Evolutionary conservation across 176 grass and related monocot genomes (phyloP).

Genomic region (Areca catechu): DNA sequence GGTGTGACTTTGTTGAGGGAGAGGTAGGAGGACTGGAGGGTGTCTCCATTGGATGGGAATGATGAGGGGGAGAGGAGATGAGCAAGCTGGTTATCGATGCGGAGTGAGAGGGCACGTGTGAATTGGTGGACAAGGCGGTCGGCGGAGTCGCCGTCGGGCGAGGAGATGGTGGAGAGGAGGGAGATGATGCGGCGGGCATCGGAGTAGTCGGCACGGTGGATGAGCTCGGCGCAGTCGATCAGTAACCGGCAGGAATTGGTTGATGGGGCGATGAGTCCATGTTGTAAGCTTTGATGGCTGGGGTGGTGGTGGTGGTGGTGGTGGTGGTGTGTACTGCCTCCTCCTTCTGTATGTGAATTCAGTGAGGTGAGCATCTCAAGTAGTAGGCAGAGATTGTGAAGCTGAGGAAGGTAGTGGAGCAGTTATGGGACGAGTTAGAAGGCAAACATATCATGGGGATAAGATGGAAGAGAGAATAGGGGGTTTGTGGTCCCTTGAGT

Average conservation of each 20-base stretch:
- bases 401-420: neutral
- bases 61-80: neutral
- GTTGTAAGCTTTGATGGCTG: neutral
- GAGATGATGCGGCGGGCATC: slow-evolving; percentile 35
- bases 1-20: slow-evolving; percentile 96
- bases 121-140: slow-evolving; percentile 85
- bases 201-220: slow-evolving; percentile 47
- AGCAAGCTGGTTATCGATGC: slow-evolving; percentile 18
- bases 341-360: slow-evolving; percentile 32
- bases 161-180: slow-evolving; percentile 42
- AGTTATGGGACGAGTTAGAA: slow-evolving; percentile 16
- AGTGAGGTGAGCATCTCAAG: slow-evolving; percentile 76
- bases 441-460: slow-evolving; percentile 17
- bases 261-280: slow-evolving; percentile 8
- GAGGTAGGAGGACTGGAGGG: slow-evolving; percentile 47
- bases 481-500: neutral
- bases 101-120: slow-evolving; percentile 54
- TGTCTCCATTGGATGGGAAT: neutral
- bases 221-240: slow-evolving; percentile 57
- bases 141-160: slow-evolving; percentile 52
- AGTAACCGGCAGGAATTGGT: slow-evolving; percentile 47
- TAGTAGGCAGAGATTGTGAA: neutral
- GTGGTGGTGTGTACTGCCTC: slow-evolving; percentile 9
- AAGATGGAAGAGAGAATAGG: slow-evolving; percentile 6
- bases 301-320: neutral